phyloP scores from a whole-genome alignment of 257 asterid genomes.

The Rubia yunnanensis region DNA sequence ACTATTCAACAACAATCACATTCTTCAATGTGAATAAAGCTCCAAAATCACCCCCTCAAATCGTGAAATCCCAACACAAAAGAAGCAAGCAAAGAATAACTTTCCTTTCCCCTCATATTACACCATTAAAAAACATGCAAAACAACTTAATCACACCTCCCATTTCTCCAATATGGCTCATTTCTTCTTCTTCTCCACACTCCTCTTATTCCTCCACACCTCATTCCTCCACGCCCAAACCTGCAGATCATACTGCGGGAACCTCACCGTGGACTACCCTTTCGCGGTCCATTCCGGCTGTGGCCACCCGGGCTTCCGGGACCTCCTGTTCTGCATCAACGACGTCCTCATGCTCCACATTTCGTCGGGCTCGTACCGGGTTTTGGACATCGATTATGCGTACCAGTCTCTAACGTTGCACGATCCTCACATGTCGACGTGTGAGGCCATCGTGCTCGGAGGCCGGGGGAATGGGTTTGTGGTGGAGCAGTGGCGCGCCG shows the following conservation, averaged over 20 bases:
- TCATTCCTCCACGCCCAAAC: constrained; percentile 25
- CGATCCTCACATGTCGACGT: constrained; percentile 91
- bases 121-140: not conserved
- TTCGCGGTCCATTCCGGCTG: constrained; percentile 69
- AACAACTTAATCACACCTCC: not conserved
- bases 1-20: constrained; percentile 34
- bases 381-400: constrained; percentile 73
- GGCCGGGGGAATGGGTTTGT: constrained; percentile 84
- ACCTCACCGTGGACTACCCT: constrained; percentile 73
- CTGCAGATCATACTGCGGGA: constrained; percentile 82
- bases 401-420: constrained; percentile 62
- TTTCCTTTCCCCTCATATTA: constrained; percentile 3
- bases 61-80: constrained; percentile 12
- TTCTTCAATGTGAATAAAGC: constrained; percentile 29
- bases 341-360: constrained; percentile 83
- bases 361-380: constrained; percentile 82
- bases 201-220: constrained; percentile 16
- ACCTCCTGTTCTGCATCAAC: constrained; percentile 79
- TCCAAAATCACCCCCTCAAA: not conserved
- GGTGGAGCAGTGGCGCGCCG: constrained; percentile 68
- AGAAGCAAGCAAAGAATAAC: constrained; percentile 64
- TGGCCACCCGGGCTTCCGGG: constrained; percentile 78
- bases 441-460: constrained; percentile 59
- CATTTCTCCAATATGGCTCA: constrained; percentile 32
- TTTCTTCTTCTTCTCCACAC: constrained; percentile 12